phyloP scores from a whole-genome alignment of 495 filamentous ascomycete genomes.

The Neurospora sp. region DNA sequence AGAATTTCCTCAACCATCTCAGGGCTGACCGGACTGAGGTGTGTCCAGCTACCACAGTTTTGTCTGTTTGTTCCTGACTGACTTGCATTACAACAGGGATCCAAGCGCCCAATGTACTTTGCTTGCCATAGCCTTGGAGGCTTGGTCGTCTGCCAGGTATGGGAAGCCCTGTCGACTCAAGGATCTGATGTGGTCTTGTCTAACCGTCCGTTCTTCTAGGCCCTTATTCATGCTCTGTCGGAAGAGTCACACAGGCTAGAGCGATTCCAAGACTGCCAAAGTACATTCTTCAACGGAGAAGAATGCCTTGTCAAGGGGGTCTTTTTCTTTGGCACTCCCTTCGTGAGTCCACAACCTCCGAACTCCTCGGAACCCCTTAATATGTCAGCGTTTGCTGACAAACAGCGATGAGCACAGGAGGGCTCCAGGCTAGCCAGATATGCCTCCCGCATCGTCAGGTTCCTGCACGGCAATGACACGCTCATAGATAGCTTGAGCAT shows the following conservation, averaged over 20 bases:
- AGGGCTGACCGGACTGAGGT: slow-evolving; percentile 7
- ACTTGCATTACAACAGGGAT: background rate
- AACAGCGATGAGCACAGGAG: background rate
- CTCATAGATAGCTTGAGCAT: slow-evolving; percentile 7
- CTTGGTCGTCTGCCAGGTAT: slow-evolving; percentile 8
- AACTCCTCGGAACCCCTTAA: background rate
- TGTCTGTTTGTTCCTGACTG: background rate
- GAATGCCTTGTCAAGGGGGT: slow-evolving; percentile 8
- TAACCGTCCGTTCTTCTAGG: background rate
- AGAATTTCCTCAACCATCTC: slow-evolving; percentile 4
- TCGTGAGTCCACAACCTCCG: background rate
- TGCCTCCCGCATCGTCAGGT: slow-evolving; percentile 3
- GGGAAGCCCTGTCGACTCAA: background rate
- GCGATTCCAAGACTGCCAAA: background rate
- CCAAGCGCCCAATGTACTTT: slow-evolving; percentile 10
- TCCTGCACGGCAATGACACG: slow-evolving; percentile 5
- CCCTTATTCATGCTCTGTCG: slow-evolving; percentile 5
- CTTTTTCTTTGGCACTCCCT: slow-evolving; percentile 12
- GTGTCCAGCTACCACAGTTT: background rate
- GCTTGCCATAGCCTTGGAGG: slow-evolving; percentile 11
- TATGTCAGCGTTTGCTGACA: background rate
- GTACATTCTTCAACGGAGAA: slow-evolving; percentile 5
- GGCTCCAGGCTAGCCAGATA: slow-evolving; percentile 5
- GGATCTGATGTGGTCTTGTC: background rate
- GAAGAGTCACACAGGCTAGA: background rate